Percentiles rank a stretch among this genome's conserved stretches.
Evolutionary conservation across 805 yeast genomes (phyloP).

Genomic region (Starmerella etchellsii): DNA sequence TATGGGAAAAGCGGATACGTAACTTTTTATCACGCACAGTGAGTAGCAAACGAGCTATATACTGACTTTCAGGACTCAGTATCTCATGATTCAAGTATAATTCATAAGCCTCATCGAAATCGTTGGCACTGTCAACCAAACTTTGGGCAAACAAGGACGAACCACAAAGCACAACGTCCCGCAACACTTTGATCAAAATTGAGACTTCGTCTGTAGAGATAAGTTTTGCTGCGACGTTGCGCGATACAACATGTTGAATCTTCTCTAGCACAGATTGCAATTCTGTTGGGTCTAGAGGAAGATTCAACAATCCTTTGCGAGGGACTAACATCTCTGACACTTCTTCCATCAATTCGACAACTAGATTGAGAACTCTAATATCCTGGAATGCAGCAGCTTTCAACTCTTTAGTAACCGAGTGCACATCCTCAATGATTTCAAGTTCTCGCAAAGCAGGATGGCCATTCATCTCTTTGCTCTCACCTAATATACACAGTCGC

Average conservation of each 20-base stretch:
- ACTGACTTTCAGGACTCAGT: too few relatives aligned
- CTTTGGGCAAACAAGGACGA: constrained; percentile 6
- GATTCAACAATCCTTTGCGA: background rate
- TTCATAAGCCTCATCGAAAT: too few relatives aligned
- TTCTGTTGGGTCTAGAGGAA: background rate
- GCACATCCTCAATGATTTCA: background rate
- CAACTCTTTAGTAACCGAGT: background rate
- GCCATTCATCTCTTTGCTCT: background rate
- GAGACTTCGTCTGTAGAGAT: background rate
- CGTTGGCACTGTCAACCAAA: constrained; percentile 2
- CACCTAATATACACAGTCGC: background rate
- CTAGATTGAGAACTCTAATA: background rate
- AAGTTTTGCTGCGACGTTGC: background rate
- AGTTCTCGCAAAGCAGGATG: background rate
- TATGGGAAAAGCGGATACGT: background rate
- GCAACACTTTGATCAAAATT: constrained; percentile 2
- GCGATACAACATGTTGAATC: background rate
- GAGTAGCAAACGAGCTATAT: background rate
- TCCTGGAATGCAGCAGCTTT: background rate
- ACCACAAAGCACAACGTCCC: constrained; percentile 12
- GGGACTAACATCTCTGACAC: background rate
- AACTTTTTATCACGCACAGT: background rate
- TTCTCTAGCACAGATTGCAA: background rate
- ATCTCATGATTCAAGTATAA: too few relatives aligned
- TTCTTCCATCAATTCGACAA: background rate